These are phyloP conservation scores for Aspergillus leporis DNA, from an alignment of 495 filamentous ascomycete species.

Conservation along the genomic window DNA sequence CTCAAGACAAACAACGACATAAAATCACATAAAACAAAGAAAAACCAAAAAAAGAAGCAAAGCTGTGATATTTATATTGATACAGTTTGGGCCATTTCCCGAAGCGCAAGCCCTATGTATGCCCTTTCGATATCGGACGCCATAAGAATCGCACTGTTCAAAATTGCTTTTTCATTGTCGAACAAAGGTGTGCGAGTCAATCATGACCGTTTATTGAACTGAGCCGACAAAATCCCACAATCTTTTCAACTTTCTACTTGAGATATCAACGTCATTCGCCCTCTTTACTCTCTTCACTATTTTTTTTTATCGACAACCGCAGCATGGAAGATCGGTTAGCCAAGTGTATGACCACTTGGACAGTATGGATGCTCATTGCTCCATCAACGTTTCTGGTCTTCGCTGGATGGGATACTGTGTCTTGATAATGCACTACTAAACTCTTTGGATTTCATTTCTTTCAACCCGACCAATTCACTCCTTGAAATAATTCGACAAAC, in stretches of 20 bases:
- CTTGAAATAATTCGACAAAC: constrained; percentile 13
- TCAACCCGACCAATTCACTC: constrained; percentile 9
- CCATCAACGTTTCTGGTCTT: not conserved
- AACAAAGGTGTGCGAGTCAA: not conserved
- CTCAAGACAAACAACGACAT: constrained; percentile 6
- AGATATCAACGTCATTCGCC: constrained; percentile 4
- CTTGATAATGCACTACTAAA: not conserved
- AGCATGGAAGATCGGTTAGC: constrained; percentile 1
- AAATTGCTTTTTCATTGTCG: not conserved
- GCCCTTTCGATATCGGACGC: not conserved
- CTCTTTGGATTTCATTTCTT: constrained; percentile 14
- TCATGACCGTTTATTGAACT: not conserved
- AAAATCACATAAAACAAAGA: constrained; percentile 8
- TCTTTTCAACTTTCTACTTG: constrained; percentile 4
- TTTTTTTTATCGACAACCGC: constrained; percentile 6
- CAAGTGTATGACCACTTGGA: not conserved
- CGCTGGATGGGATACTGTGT: not conserved
- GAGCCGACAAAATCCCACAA: constrained; percentile 8
- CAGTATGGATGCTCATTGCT: not conserved
- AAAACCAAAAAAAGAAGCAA: not conserved
- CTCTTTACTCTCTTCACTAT: constrained; percentile 10
- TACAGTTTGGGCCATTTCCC: not conserved
- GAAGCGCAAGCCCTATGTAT: not conserved
- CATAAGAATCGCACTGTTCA: not conserved
- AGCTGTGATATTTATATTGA: not conserved